Base-by-base conservation (phyloP, 2,329 filamentous ascomycete genomes). In the Ambrosiella cleistominuta region DNA sequence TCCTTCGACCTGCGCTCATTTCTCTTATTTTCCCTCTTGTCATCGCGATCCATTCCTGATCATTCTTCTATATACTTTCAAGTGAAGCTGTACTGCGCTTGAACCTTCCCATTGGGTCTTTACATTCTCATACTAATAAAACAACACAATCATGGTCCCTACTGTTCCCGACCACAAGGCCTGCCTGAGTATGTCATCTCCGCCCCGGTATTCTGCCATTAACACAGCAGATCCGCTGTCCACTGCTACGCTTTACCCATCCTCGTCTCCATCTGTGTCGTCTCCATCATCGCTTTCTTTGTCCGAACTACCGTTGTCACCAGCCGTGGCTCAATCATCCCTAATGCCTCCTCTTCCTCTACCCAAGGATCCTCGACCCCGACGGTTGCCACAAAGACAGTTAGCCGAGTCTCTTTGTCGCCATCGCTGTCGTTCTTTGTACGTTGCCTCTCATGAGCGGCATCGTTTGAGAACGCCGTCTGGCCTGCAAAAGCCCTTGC, bases 121-220 rank as follows among this genome's bases (percentile, higher is more conserved):
- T 13, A 53, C 64, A 19, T 42, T 27, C 40, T 15, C 52, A 70
- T 27, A 27, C 65, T 66, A 78, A 19, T 13, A 57, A 36, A 19
- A 57, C 15, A 42, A 42, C 37, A 39, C 19, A n/a, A 54, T n/a
- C 37, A 54, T 77, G 74, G 52, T 38, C 39, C 37, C 52, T 54
- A 71, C 75, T 68, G 74, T 74, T 66, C 74, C 76, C 66, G 75
- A 77, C 63, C 77, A 80, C 58, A 80, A 80, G 69, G 78, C 77
- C 66, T 80, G 78, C 70, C 74, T 81, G 68, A 80, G 76, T 80
- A 79, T 69, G 77, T 78, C 69, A 3, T 17, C 52, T 64, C 77
- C 60, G 70, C 78, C 57, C 68, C 72, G 56, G 66, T 70, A 58
- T 74, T 74, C 66, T 79, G 76, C 65, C 67, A 76, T 62, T 69